Evolutionary conservation across 2,329 filamentous ascomycete species (phyloP).

Genomic region (Colletotrichum falcatum): DNA sequence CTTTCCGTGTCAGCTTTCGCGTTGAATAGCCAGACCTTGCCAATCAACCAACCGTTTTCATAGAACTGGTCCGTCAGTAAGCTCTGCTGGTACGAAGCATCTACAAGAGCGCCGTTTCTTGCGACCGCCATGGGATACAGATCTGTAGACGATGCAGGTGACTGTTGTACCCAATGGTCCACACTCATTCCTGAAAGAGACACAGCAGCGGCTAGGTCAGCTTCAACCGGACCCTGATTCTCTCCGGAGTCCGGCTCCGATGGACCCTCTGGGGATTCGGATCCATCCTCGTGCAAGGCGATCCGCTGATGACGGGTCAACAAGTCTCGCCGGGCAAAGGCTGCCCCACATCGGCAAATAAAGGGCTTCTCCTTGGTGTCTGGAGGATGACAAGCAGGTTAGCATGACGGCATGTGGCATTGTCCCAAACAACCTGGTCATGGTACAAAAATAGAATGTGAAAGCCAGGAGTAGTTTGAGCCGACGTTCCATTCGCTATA

Average conservation of each 20-base stretch:
- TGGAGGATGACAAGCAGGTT: constrained; percentile 41
- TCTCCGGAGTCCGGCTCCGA: constrained; percentile 46
- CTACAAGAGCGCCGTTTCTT: constrained; percentile 27
- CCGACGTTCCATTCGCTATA: neutral
- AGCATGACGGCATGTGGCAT: constrained; percentile 23
- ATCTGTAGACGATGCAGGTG: constrained; percentile 10
- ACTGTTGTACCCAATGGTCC: constrained; percentile 44
- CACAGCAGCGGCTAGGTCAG: constrained; percentile 47
- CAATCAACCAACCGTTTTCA: constrained; percentile 41
- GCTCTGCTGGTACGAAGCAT: constrained; percentile 46
- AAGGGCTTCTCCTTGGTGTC: constrained; percentile 63
- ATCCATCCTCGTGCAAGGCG: constrained; percentile 49
- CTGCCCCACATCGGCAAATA: constrained; percentile 57
- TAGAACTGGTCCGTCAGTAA: constrained; percentile 44
- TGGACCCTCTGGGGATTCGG: constrained; percentile 35
- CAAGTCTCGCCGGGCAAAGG: constrained; percentile 59
- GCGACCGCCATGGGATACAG: constrained; percentile 32
- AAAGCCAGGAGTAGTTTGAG: neutral
- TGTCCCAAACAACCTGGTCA: constrained; percentile 4
- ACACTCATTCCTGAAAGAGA: constrained; percentile 50
- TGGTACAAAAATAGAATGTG: neutral
- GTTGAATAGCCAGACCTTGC: neutral
- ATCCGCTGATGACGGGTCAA: constrained; percentile 59
- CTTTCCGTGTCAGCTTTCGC: neutral
- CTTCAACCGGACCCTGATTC: constrained; percentile 46